phyloP scores from a whole-genome alignment of 2,329 filamentous ascomycete species.

The Cytospora paraplurivora region DNA sequence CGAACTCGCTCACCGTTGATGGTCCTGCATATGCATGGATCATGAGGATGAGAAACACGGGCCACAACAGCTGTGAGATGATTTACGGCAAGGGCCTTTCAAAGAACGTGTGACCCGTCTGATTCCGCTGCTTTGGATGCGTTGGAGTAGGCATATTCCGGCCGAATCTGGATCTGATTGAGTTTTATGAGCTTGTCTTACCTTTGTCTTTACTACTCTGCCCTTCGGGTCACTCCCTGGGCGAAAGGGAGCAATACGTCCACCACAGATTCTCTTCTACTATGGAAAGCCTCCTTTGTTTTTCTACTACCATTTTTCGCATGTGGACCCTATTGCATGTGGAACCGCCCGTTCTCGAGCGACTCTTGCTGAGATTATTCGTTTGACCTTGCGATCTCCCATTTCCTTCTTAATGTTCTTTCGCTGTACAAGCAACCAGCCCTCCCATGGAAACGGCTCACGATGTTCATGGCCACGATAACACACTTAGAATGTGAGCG shows the following conservation, averaged over 20 bases:
- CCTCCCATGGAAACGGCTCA: constrained; percentile 18
- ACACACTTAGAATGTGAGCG: constrained; percentile 2
- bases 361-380: not conserved
- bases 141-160: constrained; percentile 8
- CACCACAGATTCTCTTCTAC: constrained; percentile 18
- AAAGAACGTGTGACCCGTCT: not conserved
- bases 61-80: not conserved
- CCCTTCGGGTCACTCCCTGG: constrained; percentile 16
- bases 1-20: constrained; percentile 4
- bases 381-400: not conserved
- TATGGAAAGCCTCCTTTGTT: constrained; percentile 7
- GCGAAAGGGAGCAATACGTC: constrained; percentile 15
- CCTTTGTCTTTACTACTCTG: constrained; percentile 1
- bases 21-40: not conserved
- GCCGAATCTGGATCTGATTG: constrained; percentile 9
- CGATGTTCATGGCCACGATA: constrained; percentile 23
- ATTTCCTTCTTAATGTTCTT: constrained; percentile 1
- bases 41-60: not conserved
- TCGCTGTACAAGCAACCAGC: constrained; percentile 7
- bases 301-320: constrained; percentile 20
- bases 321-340: constrained; percentile 23
- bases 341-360: constrained; percentile 9
- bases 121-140: constrained; percentile 12
- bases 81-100: not conserved
- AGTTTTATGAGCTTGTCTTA: constrained; percentile 22